Evolutionary conservation across 2,329 filamentous ascomycete species (phyloP).

Genomic region (Hortaea sp.): DNA sequence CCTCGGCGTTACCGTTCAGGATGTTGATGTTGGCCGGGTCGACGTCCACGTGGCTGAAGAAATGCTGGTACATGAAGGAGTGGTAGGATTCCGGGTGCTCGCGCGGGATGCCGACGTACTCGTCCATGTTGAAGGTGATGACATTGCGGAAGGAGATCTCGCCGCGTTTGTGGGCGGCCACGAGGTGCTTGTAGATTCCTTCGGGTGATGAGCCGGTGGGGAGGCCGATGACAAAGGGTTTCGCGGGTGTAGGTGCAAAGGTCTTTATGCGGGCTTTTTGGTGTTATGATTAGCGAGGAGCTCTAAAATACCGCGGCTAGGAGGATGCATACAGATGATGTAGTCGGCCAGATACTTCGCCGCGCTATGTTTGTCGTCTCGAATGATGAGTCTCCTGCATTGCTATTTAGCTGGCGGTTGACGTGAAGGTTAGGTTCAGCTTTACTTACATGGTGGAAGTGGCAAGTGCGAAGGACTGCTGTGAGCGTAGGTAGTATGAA

Average conservation of each 20-base stretch:
- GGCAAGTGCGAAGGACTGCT: too few relatives aligned
- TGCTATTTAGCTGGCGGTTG: too few relatives aligned
- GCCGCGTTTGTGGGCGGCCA: constrained; percentile 59
- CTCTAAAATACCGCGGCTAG: background rate
- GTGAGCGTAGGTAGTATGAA: too few relatives aligned
- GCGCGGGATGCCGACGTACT: constrained; percentile 74
- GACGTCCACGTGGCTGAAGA: constrained; percentile 79
- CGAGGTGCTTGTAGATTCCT: constrained; percentile 66
- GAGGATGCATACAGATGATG: constrained; percentile 53
- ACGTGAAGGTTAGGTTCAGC: too few relatives aligned
- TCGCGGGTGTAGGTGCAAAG: constrained; percentile 60
- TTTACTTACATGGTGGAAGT: too few relatives aligned
- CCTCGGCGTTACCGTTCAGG: constrained; percentile 67
- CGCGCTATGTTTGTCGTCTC: constrained; percentile 58
- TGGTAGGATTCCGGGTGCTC: constrained; percentile 82
- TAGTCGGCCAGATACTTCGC: constrained; percentile 73
- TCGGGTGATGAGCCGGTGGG: constrained; percentile 77
- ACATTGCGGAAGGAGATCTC: constrained; percentile 80
- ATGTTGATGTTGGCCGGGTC: constrained; percentile 75
- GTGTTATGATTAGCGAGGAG: background rate
- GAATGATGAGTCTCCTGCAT: constrained; percentile 73
- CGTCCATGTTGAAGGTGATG: constrained; percentile 90
- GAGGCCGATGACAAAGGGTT: constrained; percentile 72
- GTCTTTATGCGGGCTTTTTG: constrained; percentile 60
- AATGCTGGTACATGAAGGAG: constrained; percentile 87